Conservation (phyloP, 352 stramenopile genomes). For the Globisporangium recalcitrans region DNA sequence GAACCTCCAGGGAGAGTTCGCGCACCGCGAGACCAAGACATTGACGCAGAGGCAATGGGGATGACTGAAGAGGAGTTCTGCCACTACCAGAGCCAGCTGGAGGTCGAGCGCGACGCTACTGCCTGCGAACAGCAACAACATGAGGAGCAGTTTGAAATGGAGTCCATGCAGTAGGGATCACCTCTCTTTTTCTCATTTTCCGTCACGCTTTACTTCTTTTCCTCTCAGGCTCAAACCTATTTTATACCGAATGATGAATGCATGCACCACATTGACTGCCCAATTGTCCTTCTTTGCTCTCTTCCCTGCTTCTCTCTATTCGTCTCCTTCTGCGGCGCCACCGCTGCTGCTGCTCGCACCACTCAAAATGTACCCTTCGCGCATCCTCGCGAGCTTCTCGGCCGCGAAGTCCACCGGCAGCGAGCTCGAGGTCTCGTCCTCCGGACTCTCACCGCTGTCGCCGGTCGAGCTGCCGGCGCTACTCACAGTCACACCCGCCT, state of each 20-base stretch:
- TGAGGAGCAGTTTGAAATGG: constrained; percentile 13
- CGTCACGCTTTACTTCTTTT: background rate
- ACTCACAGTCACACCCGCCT: constrained; percentile 23
- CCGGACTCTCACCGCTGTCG: constrained; percentile 12
- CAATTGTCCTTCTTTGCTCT: background rate
- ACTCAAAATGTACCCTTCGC: constrained; percentile 48
- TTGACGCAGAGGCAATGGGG: constrained; percentile 1
- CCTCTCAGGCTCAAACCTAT: background rate
- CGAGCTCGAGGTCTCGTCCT: constrained; percentile 19
- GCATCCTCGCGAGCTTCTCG: constrained; percentile 30
- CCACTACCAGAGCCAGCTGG: constrained; percentile 6
- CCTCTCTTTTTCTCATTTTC: background rate
- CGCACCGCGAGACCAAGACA: constrained; percentile 49
- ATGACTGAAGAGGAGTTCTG: constrained; percentile 9
- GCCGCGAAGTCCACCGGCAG: constrained; percentile 10
- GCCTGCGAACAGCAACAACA: constrained; percentile 7
- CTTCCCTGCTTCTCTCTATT: background rate
- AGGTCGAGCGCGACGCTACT: constrained; percentile 7
- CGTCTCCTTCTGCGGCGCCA: constrained; percentile 23
- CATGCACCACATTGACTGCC: background rate
- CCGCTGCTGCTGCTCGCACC: constrained; percentile 53
- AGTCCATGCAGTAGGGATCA: constrained; percentile 13
- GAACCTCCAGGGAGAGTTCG: constrained; percentile 68
- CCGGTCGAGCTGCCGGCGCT: constrained; percentile 2
- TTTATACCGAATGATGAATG: background rate